These are phyloP conservation scores for Neurospora sp. DNA, from an alignment of 495 filamentous ascomycete genomes.

Conservation along the genomic window DNA sequence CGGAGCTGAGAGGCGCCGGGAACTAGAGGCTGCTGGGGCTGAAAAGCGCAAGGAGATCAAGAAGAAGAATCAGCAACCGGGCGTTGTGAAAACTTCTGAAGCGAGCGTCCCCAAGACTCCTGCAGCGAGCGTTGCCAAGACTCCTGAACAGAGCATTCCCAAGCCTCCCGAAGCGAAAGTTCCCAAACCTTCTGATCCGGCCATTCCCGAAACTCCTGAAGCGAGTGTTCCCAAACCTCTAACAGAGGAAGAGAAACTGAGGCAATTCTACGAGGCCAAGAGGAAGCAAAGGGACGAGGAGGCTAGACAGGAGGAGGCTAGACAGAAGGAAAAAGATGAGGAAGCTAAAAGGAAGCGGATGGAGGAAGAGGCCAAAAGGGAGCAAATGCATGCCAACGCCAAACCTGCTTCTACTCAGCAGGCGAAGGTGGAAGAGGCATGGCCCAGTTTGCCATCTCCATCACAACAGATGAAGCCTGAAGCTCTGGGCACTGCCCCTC, in stretches of 20 bases:
- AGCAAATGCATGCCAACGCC: background rate
- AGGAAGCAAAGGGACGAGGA: background rate
- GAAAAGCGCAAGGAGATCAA: background rate
- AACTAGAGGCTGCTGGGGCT: background rate
- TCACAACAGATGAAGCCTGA: background rate
- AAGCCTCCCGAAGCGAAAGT: background rate
- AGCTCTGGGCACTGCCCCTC: background rate
- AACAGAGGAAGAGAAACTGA: background rate
- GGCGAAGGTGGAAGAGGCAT: background rate
- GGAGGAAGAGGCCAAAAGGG: background rate
- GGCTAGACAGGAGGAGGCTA: background rate
- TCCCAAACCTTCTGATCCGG: background rate
- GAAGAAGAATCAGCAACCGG: background rate
- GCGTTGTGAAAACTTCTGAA: background rate
- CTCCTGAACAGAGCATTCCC: background rate
- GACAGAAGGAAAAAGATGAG: background rate
- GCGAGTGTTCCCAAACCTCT: background rate
- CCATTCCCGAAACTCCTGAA: background rate
- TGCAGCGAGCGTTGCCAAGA: background rate
- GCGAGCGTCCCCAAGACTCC: background rate
- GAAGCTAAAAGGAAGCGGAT: background rate
- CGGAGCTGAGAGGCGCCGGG: background rate
- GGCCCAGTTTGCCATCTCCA: background rate
- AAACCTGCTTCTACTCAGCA: background rate
- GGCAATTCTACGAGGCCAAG: background rate